Percentiles rank a stretch among this genome's conserved stretches.
Conservation (phyloP, 768 basidiomycete genomes). For the Pholiota molesta region DNA sequence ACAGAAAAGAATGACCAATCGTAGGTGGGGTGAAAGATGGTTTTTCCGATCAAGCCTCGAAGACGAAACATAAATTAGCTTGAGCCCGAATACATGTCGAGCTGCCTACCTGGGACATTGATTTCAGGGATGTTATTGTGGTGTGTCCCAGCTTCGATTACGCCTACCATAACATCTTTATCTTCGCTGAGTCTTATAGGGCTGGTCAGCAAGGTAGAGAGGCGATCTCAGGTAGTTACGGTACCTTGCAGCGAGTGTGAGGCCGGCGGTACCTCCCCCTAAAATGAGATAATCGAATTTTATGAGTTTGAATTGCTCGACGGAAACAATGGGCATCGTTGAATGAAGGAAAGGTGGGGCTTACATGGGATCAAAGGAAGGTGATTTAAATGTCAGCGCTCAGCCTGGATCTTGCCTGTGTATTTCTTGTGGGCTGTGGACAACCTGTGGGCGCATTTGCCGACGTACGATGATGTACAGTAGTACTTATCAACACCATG, state of each 20-base stretch:
- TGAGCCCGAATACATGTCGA: no score
- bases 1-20: constrained; percentile 18
- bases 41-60: constrained; percentile 15
- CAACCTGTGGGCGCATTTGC: no score
- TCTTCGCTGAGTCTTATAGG: constrained; percentile 13
- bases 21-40: constrained; percentile 12
- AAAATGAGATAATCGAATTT: constrained; percentile 16
- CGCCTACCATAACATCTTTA: constrained; percentile 9
- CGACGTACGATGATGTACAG: no score
- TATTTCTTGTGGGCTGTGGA: no score
- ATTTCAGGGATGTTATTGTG: constrained; percentile 12
- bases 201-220: background rate
- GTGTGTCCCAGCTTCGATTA: constrained; percentile 16
- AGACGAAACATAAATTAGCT: background rate
- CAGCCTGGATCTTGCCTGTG: no score
- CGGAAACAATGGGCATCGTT: background rate
- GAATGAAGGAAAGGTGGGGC: background rate
- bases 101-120: constrained; percentile 10
- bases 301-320: background rate
- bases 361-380: no score
- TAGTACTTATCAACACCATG: no score
- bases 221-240: no score
- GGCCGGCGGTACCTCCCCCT: constrained; percentile 16
- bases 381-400: no score
- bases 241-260: constrained; percentile 14